Base-by-base conservation (phyloP, 345 rosid species). In the Eutrema yunnanense region DNA sequence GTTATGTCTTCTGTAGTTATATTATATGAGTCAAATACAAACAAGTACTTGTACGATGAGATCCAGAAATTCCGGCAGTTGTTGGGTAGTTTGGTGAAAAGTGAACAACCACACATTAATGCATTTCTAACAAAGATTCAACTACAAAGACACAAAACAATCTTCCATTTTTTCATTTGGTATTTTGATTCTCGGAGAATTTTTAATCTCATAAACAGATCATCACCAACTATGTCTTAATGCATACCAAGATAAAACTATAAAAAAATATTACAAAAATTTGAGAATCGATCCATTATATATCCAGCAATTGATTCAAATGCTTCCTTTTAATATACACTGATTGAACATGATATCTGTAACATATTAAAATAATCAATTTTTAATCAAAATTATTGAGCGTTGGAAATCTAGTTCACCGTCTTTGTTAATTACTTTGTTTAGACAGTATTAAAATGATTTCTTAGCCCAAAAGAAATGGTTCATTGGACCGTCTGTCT, bases 91-190 rank as follows among this genome's bases (percentile, higher is more conserved):
- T 52, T 1, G 48, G 63, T 41, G 54, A 13, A 34, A 6, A 33
- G 7, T 46, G 22, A 34, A 27, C 8, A 2, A 22, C 36, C 9
- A 32, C 12, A 41, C 41, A 9, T 51, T 9, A 62, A 71, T 62
- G 53, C 69, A 62, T 52, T 62, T 22, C n/a, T 41, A 62, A 29
- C 44, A 52, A 1, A 19, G 10, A 52, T 33, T 52, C 43, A 62
- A 19, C 22, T 19, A 19, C 0, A 19, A 19, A 19, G 22, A 19
- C 22, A 1, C 22, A 19, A 22, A 22, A 22, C 26, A 22, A 22
- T 1, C 0, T 2, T 22, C 26, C 26, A 22, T 22, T 22, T 22
- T 22, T 1, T 22, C 26, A 22, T 22, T 22, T 22, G 26, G 26
- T 22, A 22, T 22, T 22, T 16, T 22, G 26, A 22, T 22, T 22